Conservation (phyloP, 164 flowering plant genomes). For the Umbellularia californica region DNA sequence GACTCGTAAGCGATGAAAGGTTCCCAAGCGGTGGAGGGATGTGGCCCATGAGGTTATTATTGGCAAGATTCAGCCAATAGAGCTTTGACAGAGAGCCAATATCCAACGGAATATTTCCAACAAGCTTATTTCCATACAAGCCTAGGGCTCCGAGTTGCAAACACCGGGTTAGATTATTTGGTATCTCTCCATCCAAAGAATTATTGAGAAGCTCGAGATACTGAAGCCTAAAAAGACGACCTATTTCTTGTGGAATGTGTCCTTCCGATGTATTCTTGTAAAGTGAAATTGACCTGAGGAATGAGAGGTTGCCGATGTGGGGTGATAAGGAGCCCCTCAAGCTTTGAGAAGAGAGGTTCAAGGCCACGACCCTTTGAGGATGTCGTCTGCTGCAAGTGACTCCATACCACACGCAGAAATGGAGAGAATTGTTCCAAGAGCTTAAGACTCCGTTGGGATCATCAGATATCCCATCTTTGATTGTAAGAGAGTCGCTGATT, state of each 20-base stretch:
- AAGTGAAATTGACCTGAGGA: slow-evolving; percentile 31
- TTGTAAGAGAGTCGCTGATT: too few species aligned
- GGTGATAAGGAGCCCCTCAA: slow-evolving; percentile 32
- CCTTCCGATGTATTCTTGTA: slow-evolving; percentile 30
- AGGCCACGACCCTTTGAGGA: slow-evolving; percentile 17
- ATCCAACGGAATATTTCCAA: not conserved
- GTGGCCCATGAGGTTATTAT: not conserved
- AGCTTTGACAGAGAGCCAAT: not conserved
- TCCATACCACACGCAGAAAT: slow-evolving; percentile 36
- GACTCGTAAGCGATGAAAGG: not conserved
- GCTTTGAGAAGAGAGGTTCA: slow-evolving; percentile 12
- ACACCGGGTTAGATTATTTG: slow-evolving; percentile 21
- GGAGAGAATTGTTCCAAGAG: slow-evolving; percentile 31
- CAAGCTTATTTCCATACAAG: not conserved
- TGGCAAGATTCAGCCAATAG: not conserved
- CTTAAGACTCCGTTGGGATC: slow-evolving; percentile 24
- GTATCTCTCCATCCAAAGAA: slow-evolving; percentile 26
- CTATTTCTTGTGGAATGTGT: slow-evolving; percentile 25
- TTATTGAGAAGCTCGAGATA: slow-evolving; percentile 29
- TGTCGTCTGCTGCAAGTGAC: slow-evolving; percentile 22
- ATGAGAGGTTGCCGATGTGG: slow-evolving; percentile 36
- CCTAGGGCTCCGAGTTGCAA: slow-evolving; percentile 20
- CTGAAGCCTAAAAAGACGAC: slow-evolving; percentile 26
- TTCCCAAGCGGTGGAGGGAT: not conserved
- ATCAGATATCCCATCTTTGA: slow-evolving; percentile 16